Evolutionary conservation across 2,329 filamentous ascomycete genomes (phyloP).

Genomic region (Trichoderma simmonsii): DNA sequence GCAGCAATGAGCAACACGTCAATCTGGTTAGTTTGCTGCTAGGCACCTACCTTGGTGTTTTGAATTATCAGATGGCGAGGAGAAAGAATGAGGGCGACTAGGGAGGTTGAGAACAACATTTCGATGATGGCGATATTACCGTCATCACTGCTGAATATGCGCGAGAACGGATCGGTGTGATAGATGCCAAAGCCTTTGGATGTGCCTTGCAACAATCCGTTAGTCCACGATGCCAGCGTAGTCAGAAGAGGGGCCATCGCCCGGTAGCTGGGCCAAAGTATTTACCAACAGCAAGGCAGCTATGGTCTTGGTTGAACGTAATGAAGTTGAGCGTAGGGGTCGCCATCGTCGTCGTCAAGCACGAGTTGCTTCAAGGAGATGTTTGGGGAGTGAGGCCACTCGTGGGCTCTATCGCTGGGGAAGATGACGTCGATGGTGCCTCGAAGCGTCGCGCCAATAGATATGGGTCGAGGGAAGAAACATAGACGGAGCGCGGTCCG

Average conservation of each 20-base stretch:
- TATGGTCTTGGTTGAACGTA: conserved; percentile 99
- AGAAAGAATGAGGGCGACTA: conserved; percentile 89
- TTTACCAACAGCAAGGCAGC: conserved; percentile 89
- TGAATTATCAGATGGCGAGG: conserved; percentile 91
- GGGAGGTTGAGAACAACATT: conserved; percentile 97
- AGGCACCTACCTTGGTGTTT: conserved; percentile 78
- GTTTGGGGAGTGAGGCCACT: neutral
- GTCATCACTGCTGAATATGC: conserved; percentile 91
- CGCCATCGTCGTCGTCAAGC: conserved; percentile 50
- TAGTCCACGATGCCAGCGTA: neutral
- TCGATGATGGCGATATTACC: conserved; percentile 95
- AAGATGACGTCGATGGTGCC: conserved; percentile 10
- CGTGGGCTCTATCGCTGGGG: neutral
- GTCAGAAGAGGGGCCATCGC: neutral
- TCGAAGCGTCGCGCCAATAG: neutral
- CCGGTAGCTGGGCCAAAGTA: conserved; percentile 19
- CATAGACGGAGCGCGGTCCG: neutral
- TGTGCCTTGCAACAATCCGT: conserved; percentile 58
- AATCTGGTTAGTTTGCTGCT: neutral
- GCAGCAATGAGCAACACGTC: conserved; percentile 7
- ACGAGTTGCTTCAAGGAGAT: neutral
- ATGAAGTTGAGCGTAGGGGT: conserved; percentile 87
- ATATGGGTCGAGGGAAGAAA: neutral
- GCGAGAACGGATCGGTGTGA: conserved; percentile 92
- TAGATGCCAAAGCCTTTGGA: conserved; percentile 94